Conservation (phyloP, 768 basidiomycete species). For the Mycena haematopus region DNA sequence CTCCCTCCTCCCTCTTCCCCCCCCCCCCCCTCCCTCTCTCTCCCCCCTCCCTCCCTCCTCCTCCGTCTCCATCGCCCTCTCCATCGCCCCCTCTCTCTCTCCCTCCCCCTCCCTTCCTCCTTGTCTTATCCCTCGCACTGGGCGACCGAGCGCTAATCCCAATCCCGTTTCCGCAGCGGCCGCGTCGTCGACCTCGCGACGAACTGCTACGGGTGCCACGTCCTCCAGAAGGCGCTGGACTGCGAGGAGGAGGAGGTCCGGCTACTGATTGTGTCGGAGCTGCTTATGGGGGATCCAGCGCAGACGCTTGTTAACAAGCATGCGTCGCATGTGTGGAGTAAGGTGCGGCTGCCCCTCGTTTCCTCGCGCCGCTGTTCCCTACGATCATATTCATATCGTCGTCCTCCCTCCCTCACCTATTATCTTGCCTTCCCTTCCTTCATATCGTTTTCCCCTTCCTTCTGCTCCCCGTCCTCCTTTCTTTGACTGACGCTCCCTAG, state of each 20-base stretch:
- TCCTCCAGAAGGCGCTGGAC: constrained; percentile 87
- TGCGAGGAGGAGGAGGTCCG: constrained; percentile 84
- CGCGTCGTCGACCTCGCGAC: constrained; percentile 86
- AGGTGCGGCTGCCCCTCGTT: constrained; percentile 50
- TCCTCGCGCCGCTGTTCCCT: neutral
- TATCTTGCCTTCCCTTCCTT: neutral
- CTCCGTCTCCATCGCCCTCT: no score
- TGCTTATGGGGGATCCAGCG: constrained; percentile 83
- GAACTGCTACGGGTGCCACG: constrained; percentile 90
- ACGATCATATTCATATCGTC: neutral
- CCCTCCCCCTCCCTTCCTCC: no score
- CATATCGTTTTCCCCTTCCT: constrained; percentile 7
- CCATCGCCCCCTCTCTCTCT: no score
- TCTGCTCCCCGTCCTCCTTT: neutral
- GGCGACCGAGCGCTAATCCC: constrained; percentile 10
- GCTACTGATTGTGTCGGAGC: constrained; percentile 81
- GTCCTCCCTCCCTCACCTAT: constrained; percentile 3
- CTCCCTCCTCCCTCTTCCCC: no score
- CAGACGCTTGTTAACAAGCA: constrained; percentile 89
- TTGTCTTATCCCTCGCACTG: no score
- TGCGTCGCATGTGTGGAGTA: constrained; percentile 92
- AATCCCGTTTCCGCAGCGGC: constrained; percentile 56
- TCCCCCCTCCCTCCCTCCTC: neutral
- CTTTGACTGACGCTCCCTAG: constrained; percentile 41
- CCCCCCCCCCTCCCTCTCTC: no score